A percentile compares a stretch with the other conserved stretches of the same genome.
These are phyloP conservation scores for Pneumocystis sp. DNA, from an alignment of 1,139 yeast genomes.

Conservation along the genomic window DNA sequence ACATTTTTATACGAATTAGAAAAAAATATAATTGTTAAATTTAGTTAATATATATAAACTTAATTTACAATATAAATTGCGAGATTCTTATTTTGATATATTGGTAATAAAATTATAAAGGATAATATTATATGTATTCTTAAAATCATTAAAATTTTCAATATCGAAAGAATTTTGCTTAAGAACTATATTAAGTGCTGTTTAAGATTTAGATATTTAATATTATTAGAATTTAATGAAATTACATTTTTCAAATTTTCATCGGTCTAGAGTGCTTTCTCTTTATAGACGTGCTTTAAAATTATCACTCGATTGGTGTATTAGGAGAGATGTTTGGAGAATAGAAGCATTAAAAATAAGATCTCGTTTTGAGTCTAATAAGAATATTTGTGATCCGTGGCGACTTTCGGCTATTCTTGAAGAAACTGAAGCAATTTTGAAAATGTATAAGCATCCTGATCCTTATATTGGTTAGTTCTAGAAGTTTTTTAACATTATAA, in stretches of 20 bases:
- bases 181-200: neutral
- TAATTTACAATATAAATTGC: neutral
- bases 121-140: too few relatives aligned
- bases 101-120: neutral
- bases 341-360: conserved; percentile 13
- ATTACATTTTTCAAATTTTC: neutral
- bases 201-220: neutral
- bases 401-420: conserved; percentile 6
- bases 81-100: neutral
- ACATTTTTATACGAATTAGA: neutral
- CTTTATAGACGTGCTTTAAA: conserved; percentile 13
- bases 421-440: conserved; percentile 7
- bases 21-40: neutral
- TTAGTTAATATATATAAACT: neutral
- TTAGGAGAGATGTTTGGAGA: conserved; percentile 14
- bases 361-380: conserved; percentile 14
- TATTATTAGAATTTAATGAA: neutral
- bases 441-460: conserved; percentile 9
- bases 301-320: conserved; percentile 14
- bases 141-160: neutral
- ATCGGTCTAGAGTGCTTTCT: conserved; percentile 9
- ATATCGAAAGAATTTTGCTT: neutral
- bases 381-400: conserved; percentile 12
- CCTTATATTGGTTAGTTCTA: conserved; percentile 7
- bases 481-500: neutral